Conservation (phyloP, 495 filamentous ascomycete genomes). For the Terfezia claveryi region DNA sequence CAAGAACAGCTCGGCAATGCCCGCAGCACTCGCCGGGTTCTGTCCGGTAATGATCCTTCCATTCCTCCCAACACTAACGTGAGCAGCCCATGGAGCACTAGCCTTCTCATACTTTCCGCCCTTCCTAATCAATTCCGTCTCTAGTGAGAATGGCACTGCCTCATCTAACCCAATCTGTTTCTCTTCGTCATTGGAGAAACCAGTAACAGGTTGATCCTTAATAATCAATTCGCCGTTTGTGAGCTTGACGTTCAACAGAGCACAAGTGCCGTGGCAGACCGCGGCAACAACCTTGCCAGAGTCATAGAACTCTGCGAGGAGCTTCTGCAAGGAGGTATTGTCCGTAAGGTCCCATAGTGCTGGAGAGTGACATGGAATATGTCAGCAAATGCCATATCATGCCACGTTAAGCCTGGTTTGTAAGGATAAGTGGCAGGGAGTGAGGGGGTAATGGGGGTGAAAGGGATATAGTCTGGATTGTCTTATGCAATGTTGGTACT, state of each 20-base stretch:
- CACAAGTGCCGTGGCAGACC: slow-evolving; percentile 48
- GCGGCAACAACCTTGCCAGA: slow-evolving; percentile 40
- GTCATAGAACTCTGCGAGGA: slow-evolving; percentile 33
- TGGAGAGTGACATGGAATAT: too few relatives aligned
- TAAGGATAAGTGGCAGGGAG: too few relatives aligned
- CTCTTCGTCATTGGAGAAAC: slow-evolving; percentile 49
- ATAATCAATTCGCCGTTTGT: slow-evolving; percentile 30
- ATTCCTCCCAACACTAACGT: slow-evolving; percentile 35
- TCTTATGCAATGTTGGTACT: neutral
- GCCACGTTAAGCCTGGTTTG: too few relatives aligned
- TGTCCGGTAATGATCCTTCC: slow-evolving; percentile 51
- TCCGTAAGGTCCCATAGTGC: too few relatives aligned
- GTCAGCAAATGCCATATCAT: too few relatives aligned
- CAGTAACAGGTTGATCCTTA: slow-evolving; percentile 36
- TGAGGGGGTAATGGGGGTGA: neutral
- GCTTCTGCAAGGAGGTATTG: too few relatives aligned
- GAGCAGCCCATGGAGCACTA: slow-evolving; percentile 31
- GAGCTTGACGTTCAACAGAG: slow-evolving; percentile 34
- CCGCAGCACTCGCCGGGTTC: slow-evolving; percentile 44
- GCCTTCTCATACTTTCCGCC: slow-evolving; percentile 39
- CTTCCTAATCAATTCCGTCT: slow-evolving; percentile 32
- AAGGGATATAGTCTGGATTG: neutral
- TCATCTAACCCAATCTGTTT: slow-evolving; percentile 26
- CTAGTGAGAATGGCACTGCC: slow-evolving; percentile 41
- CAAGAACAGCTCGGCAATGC: slow-evolving; percentile 28